phyloP scores from a whole-genome alignment of 2,329 filamentous ascomycete genomes.

The Penicillium sp. region DNA sequence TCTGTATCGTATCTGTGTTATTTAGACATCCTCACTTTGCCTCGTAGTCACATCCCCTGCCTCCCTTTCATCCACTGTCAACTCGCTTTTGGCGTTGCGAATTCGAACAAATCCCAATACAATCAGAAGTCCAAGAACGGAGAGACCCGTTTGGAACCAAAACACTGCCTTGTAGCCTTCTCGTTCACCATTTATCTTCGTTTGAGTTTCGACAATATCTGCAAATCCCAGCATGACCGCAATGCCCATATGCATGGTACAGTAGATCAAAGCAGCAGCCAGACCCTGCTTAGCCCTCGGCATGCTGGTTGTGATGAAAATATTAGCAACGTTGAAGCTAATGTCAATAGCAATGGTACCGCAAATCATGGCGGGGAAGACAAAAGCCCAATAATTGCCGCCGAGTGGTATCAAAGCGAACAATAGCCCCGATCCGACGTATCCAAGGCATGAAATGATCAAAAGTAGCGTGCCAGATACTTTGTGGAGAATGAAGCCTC shows the following conservation, averaged over 20 bases:
- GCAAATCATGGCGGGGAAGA: constrained; percentile 66
- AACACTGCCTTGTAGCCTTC: constrained; percentile 67
- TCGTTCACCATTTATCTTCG: constrained; percentile 49
- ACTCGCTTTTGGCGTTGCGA: constrained; percentile 58
- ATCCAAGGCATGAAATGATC: constrained; percentile 63
- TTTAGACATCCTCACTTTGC: constrained; percentile 1
- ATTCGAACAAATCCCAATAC: constrained; percentile 59
- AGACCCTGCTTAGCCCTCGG: constrained; percentile 69
- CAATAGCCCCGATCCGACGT: constrained; percentile 61
- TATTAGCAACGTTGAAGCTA: constrained; percentile 73
- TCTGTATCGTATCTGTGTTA: background rate
- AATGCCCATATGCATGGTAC: constrained; percentile 71
- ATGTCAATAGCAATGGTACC: constrained; percentile 75
- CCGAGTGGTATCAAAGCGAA: constrained; percentile 65
- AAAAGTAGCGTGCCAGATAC: constrained; percentile 67
- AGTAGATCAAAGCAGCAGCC: constrained; percentile 72
- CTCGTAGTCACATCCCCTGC: background rate
- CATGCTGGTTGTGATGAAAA: constrained; percentile 75
- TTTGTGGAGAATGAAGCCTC: constrained; percentile 69
- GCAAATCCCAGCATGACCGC: constrained; percentile 72
- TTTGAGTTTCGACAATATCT: constrained; percentile 62
- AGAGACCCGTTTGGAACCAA: constrained; percentile 64
- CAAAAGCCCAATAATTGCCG: constrained; percentile 70
- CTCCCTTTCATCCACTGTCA: constrained; percentile 61
- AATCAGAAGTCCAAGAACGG: constrained; percentile 56